Percentiles rank a stretch among this genome's conserved stretches.
Evolutionary conservation across 2,329 filamentous ascomycete genomes (phyloP).

Genomic region (Calonectria henricotiae): DNA sequence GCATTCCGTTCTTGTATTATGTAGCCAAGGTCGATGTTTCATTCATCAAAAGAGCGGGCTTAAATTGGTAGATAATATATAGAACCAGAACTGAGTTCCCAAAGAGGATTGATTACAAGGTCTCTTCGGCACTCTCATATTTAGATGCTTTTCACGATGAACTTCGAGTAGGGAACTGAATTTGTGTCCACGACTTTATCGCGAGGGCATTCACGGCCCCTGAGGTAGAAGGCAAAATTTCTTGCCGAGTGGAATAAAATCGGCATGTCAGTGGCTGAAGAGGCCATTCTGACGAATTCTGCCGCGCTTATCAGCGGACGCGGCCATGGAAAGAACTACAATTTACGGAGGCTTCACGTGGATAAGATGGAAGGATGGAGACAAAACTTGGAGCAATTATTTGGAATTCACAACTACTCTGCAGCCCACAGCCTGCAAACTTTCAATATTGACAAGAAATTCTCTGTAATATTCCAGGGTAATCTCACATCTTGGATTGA

Average conservation of each 20-base stretch:
- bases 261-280: no score
- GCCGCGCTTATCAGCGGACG: no score
- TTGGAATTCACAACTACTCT: conserved; percentile 1
- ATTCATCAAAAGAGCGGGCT: background rate
- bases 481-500: background rate
- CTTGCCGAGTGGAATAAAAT: no score
- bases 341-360: background rate
- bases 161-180: no score
- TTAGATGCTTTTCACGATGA: no score
- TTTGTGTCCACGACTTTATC: no score
- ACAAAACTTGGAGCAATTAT: background rate
- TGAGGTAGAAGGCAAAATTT: no score
- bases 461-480: background rate
- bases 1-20: background rate
- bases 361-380: background rate
- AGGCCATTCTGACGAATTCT: background rate
- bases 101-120: background rate
- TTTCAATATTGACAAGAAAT: background rate
- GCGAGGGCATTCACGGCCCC: no score
- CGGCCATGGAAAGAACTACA: background rate
- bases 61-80: background rate
- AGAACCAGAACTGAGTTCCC: background rate
- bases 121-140: no score
- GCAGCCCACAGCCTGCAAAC: background rate
- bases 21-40: background rate